Base-by-base conservation (phyloP, 192 early-diverging fungal species). In the Coemansia sp. region DNA sequence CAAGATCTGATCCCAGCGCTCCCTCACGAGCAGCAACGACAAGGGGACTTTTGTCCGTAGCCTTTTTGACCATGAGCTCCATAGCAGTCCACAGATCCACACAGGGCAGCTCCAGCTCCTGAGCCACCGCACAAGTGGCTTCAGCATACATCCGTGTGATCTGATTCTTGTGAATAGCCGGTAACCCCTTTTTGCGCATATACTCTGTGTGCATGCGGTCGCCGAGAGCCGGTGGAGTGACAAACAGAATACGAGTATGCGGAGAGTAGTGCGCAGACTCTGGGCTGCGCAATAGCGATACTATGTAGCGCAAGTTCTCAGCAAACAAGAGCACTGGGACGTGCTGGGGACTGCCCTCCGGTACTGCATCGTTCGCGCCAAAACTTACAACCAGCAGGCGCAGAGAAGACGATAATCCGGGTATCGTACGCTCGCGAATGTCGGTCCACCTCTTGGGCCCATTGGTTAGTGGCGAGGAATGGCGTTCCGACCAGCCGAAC, bases 311-410 rank as follows among this genome's bases (percentile, higher is more conserved):
- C n/a, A 94, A 40, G 66, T 96, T 93, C 15, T 70, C 24, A 3
- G 76, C 72, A 67, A 88, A 96, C 4, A 77, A 47, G 0, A 74
- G 67, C n/a, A 95, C n/a, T 1, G 89, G 75, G 1, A 94, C 89
- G 66, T 90, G 88, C 60, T 92, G 90, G 2, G 65, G 31, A 4
- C 80, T 78, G 8, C 63, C 67, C 3, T 72, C 73, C 27, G 89
- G 54, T 0, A 84, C 86, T 0, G 92, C 87, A 74, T 97, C 95
- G 73, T 96, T 95, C 7, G 95, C 88, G 24, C 95, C 95, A 62
- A 94, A 87, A 61, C 92, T 93, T 24, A 97, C 70, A n/a, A 86
- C 13, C 74, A 94, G 71, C 34, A 94, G 82, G 13, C 75, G 74
- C 34, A 91, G 77, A 16, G 79, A 66, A 2, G 87, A 51, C 47